phyloP scores from a whole-genome alignment of 352 stramenopile genomes.

The Phytophthora cactorum region DNA sequence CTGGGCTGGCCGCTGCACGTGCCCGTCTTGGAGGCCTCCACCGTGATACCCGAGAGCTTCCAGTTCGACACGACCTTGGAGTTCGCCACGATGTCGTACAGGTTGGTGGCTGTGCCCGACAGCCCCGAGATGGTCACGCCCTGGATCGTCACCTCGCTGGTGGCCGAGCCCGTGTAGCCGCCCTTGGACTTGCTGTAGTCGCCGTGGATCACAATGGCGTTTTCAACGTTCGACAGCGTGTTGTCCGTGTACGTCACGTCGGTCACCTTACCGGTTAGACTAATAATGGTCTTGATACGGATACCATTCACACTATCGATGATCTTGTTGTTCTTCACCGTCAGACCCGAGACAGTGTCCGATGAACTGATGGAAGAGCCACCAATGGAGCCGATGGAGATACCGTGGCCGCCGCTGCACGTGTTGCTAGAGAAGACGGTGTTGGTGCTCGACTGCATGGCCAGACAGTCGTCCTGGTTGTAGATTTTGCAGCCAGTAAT shows the following conservation, averaged over 20 bases:
- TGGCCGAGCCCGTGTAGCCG: constrained; percentile 16
- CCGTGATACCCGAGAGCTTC: constrained; percentile 28
- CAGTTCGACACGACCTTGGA: constrained; percentile 22
- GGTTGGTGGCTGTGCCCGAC: constrained; percentile 14
- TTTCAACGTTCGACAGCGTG: constrained; percentile 24
- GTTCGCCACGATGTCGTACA: constrained; percentile 39
- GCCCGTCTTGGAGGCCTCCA: constrained; percentile 7
- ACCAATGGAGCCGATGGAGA: constrained; percentile 48
- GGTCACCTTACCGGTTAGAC: constrained; percentile 28
- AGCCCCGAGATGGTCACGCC: constrained; percentile 13
- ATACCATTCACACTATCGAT: constrained; percentile 34
- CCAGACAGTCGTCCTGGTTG: constrained; percentile 21
- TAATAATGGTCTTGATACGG: constrained; percentile 46
- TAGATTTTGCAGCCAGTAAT: constrained; percentile 36
- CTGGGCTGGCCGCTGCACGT: constrained; percentile 20
- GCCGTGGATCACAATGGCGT: constrained; percentile 22
- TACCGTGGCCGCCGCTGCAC: constrained; percentile 27
- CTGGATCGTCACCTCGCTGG: constrained; percentile 22
- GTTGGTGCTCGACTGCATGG: constrained; percentile 38
- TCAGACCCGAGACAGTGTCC: constrained; percentile 35
- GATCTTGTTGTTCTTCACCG: constrained; percentile 39
- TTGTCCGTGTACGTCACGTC: constrained; percentile 34
- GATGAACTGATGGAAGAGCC: too few species aligned
- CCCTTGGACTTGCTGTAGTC: constrained; percentile 29
- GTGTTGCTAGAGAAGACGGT: constrained; percentile 20